Conservation (phyloP, 129 eudicot genomes). For the Smallanthus sonchifolius region DNA sequence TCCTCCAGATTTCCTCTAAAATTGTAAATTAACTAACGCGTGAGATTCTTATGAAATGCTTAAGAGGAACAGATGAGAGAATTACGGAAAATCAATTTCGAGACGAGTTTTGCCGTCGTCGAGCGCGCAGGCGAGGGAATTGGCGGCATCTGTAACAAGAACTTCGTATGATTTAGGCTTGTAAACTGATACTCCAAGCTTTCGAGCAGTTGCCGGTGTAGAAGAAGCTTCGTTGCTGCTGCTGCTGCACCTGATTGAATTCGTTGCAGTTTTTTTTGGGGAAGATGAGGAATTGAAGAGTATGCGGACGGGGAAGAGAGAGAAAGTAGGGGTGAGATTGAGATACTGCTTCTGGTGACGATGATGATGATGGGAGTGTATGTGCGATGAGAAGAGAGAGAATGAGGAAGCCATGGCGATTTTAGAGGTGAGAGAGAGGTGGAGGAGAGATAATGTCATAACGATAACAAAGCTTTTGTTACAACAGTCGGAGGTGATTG, state of each 20-base stretch:
- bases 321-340: conserved; percentile 11
- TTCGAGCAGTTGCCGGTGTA: conserved; percentile 36
- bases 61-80: background rate
- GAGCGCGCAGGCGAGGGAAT: conserved; percentile 63
- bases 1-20: background rate
- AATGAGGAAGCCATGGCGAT: conserved; percentile 49
- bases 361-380: background rate
- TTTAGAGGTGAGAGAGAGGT: conserved; percentile 41
- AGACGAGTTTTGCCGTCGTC: conserved; percentile 69
- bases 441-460: background rate
- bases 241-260: conserved; percentile 36
- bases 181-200: conserved; percentile 73
- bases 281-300: conserved; percentile 23
- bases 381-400: conserved; percentile 14
- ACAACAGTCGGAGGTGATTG: background rate
- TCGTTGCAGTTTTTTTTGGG: background rate
- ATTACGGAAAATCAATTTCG: conserved; percentile 93
- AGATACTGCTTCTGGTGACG: background rate
- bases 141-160: conserved; percentile 82
- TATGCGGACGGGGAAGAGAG: conserved; percentile 21
- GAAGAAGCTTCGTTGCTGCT: conserved; percentile 45
- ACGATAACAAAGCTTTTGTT: too few species aligned
- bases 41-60: background rate
- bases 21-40: background rate
- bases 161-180: conserved; percentile 88